A percentile compares a stretch with the other conserved stretches of the same genome.
Conservation (phyloP, 2,329 filamentous ascomycete species). For the Aureobasidium zeae region DNA sequence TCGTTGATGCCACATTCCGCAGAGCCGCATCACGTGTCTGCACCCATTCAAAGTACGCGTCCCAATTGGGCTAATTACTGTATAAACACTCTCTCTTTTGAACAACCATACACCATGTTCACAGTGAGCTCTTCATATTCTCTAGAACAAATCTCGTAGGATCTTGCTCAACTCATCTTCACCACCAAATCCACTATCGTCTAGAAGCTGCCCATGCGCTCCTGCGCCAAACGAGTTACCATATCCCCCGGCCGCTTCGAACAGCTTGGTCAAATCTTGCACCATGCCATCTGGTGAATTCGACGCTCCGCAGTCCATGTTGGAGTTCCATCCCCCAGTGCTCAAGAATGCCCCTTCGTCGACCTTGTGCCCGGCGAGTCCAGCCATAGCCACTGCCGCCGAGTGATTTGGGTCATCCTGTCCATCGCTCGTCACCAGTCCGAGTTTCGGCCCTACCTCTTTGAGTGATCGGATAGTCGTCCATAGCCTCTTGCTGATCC, state of each 20-base stretch:
- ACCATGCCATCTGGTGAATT: conserved; percentile 53
- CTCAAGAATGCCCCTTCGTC: conserved; percentile 46
- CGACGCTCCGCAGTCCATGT: conserved; percentile 31
- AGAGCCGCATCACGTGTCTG: conserved; percentile 10
- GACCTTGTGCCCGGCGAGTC: conserved; percentile 52
- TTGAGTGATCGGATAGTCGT: conserved; percentile 61
- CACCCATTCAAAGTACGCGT: background rate
- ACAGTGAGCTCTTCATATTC: background rate
- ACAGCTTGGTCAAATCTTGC: conserved; percentile 53
- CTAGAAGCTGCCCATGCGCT: conserved; percentile 26
- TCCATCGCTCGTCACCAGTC: conserved; percentile 35
- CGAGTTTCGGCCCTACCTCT: conserved; percentile 61
- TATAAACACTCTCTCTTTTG: background rate
- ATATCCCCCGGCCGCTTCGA: conserved; percentile 53
- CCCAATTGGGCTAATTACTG: background rate
- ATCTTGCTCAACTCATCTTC: conserved; percentile 53
- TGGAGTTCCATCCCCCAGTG: conserved; percentile 11
- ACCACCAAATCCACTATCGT: conserved; percentile 36
- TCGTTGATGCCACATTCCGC: conserved; percentile 5
- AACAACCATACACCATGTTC: background rate
- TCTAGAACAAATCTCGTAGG: conserved; percentile 49
- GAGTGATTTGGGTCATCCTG: conserved; percentile 47
- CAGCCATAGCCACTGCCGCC: conserved; percentile 57
- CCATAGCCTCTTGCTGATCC: conserved; percentile 65
- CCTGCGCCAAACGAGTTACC: conserved; percentile 20